phyloP scores from a whole-genome alignment of 257 asterid genomes.

The Solanum pinnatisectum region DNA sequence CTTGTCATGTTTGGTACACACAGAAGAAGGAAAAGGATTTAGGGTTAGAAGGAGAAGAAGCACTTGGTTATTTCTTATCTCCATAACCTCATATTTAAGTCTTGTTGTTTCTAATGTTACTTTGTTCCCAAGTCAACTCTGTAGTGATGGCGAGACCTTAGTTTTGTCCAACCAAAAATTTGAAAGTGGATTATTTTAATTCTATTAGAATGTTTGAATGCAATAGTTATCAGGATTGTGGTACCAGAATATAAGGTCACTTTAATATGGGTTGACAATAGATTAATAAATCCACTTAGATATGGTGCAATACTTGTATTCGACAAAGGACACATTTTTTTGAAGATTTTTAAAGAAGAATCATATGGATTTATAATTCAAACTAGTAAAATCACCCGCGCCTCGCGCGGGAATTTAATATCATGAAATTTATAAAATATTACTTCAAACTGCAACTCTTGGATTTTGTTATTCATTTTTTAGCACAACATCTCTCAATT shows the following conservation, averaged over 20 bases:
- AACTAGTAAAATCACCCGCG: no score
- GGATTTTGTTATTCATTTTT: no score
- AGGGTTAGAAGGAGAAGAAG: no score
- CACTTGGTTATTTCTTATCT: neutral
- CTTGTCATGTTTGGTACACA: no score
- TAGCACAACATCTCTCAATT: no score
- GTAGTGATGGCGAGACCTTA: slow-evolving; percentile 7
- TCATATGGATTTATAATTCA: no score
- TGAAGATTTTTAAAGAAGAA: no score
- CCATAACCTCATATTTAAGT: neutral
- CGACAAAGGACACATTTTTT: neutral
- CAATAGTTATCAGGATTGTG: neutral
- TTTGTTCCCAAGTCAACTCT: slow-evolving; percentile 11
- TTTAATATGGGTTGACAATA: slow-evolving; percentile 26
- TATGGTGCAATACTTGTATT: neutral
- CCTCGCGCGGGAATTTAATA: no score
- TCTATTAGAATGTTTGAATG: neutral
- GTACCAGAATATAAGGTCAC: neutral
- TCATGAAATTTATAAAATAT: no score
- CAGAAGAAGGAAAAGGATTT: no score
- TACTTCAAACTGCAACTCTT: no score
- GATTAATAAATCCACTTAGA: slow-evolving; percentile 11
- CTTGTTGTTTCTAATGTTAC: neutral
- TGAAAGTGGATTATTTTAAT: slow-evolving; percentile 11
- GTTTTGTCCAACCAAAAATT: slow-evolving; percentile 15